Evolutionary conservation across 768 basidiomycete species (phyloP), one percentile per base, ranked within the genome.

Genomic region (Cyathus striatus): DNA sequence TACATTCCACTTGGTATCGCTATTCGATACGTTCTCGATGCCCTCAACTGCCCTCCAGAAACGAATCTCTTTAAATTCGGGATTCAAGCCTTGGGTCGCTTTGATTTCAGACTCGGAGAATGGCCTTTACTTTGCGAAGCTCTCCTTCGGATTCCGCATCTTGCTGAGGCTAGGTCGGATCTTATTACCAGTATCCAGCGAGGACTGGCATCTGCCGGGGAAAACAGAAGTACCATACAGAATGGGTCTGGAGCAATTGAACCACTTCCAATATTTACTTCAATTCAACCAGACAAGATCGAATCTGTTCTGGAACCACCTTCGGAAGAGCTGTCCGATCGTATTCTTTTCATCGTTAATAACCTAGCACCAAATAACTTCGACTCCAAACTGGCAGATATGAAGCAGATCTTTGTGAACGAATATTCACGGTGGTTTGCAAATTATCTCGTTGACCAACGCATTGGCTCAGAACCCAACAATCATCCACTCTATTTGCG

Each of bases 331-430:
- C 63, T 86, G 26, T 90, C 90, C 22, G 96, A 99, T 71, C 85
- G 82, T 47, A 92, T 99, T 50, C 71, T 98, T 37, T 99, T 99
- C 73, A 95, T 97, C 54, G 83, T 99, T 64, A 99, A 99, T 69
- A 98, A 99, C 52, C 76, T 99, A 44, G 93, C 95, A 0, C 89
- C 91, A 7, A 88, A 73, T 61, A 99, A 98, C 59, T 94, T 96
- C 47, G 92, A 92, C 26, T 53, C 74, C 20, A 99, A 99, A 63
- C 68, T 93, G 25, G 61, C 66, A 23, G 96, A 98, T 54, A 92
- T 99, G 85, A 75, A 73, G 43, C 81, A 80, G 23, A 72, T 88
- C 43, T 95, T 95, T 63, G 76, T 86, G 36, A 86, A 93, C 52
- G 71, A 78, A 30, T 82, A 92, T 58, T 81, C 90, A 6, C 77